Conservation (phyloP, 352 stramenopile genomes). For the Globisporangium splendens region DNA sequence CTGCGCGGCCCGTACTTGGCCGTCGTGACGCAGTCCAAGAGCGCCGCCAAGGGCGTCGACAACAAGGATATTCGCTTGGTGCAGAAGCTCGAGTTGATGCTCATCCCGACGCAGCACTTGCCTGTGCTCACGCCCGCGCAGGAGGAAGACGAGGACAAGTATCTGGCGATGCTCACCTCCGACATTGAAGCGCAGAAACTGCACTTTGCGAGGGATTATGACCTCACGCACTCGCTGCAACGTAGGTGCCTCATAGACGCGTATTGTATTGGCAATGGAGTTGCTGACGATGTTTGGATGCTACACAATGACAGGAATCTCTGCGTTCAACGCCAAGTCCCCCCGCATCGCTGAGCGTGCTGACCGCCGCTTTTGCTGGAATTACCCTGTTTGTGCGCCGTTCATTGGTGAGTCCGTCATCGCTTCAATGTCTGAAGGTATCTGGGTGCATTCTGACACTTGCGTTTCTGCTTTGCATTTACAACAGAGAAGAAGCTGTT, state of each 20-base stretch:
- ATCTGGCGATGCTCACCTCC: slow-evolving; percentile 56
- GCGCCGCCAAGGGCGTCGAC: slow-evolving; percentile 43
- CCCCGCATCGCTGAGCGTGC: slow-evolving; percentile 65
- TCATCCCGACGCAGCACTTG: slow-evolving; percentile 61
- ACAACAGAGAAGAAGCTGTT: slow-evolving; percentile 65
- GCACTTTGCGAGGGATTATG: slow-evolving; percentile 73
- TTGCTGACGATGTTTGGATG: neutral
- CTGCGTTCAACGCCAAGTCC: slow-evolving; percentile 43
- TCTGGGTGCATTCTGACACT: too few relatives aligned
- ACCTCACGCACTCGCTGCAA: slow-evolving; percentile 78
- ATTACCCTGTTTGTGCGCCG: slow-evolving; percentile 66
- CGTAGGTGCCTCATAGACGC: slow-evolving; percentile 28
- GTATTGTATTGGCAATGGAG: neutral
- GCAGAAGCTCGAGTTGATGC: slow-evolving; percentile 57
- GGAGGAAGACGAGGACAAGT: slow-evolving; percentile 56
- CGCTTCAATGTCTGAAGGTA: too few relatives aligned
- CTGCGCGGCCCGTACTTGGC: slow-evolving; percentile 67
- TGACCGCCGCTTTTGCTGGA: slow-evolving; percentile 93
- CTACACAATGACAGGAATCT: slow-evolving; percentile 34
- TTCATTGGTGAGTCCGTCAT: slow-evolving; percentile 41
- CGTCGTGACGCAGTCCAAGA: slow-evolving; percentile 66
- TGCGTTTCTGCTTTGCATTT: neutral
- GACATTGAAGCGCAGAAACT: slow-evolving; percentile 57
- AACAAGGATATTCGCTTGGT: slow-evolving; percentile 55
- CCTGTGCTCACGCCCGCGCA: slow-evolving; percentile 42